phyloP scores from a whole-genome alignment of 2,329 filamentous ascomycete species.

The Arthrobotrys iridis region DNA sequence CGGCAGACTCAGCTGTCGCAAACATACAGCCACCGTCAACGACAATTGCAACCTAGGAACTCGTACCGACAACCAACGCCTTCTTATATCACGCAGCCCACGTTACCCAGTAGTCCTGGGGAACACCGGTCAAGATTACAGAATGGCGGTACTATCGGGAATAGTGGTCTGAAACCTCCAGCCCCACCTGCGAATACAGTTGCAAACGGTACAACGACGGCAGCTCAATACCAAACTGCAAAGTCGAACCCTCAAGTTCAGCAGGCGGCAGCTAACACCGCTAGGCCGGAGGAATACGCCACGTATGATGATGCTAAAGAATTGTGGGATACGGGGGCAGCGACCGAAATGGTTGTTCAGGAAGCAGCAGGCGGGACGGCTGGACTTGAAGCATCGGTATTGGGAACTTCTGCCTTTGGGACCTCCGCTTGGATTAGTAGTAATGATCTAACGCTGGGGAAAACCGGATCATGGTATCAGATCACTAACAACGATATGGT shows the following conservation, averaged over 20 bases:
- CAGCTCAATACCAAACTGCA: slow-evolving; percentile 19
- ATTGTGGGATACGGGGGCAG: slow-evolving; percentile 43
- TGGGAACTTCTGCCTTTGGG: slow-evolving; percentile 44
- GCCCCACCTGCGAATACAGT: neutral
- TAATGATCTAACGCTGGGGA: slow-evolving; percentile 26
- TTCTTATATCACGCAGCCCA: slow-evolving; percentile 49
- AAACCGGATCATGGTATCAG: slow-evolving; percentile 1
- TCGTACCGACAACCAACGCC: slow-evolving; percentile 41
- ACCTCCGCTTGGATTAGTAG: slow-evolving; percentile 51
- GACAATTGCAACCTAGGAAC: slow-evolving; percentile 45
- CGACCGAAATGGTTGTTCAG: slow-evolving; percentile 46
- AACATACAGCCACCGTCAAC: slow-evolving; percentile 45
- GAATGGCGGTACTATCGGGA: neutral
- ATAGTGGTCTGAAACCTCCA: neutral
- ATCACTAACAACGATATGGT: slow-evolving; percentile 44
- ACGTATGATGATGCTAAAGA: slow-evolving; percentile 42
- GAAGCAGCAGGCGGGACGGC: slow-evolving; percentile 16
- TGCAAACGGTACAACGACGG: slow-evolving; percentile 1
- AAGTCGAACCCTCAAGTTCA: slow-evolving; percentile 7
- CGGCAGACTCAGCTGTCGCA: slow-evolving; percentile 38
- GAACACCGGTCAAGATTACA: slow-evolving; percentile 9
- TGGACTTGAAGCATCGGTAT: slow-evolving; percentile 15
- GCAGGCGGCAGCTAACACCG: slow-evolving; percentile 6
- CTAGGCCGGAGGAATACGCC: slow-evolving; percentile 47
- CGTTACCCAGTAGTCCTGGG: slow-evolving; percentile 46